Base-by-base conservation (phyloP, 768 basidiomycete genomes). In the Solioccasus polychromus region DNA sequence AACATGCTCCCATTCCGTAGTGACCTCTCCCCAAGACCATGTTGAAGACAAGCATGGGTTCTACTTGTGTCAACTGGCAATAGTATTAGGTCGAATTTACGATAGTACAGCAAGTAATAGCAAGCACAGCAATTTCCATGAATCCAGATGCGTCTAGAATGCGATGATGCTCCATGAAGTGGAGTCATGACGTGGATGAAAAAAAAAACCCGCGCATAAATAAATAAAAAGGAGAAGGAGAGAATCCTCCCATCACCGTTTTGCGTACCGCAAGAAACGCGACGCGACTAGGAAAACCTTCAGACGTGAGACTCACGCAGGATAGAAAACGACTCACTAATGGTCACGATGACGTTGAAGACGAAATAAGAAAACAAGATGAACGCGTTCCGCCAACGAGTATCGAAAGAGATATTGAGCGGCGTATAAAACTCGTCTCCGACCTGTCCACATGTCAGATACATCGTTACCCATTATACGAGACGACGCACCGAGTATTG, bases 401-500 rank as follows among this genome's bases (percentile, higher is more conserved):
- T 58, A 6, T 71, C 68, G 59, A 73, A 88, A 1, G 61, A 60
- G 55, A 91, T 87, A 51, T 86, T 86, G 34, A 91, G 65, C 0
- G 84, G 84, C 10, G 62, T 55, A 60, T 73, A 86, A 68, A 84
- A 91, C 51, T 90, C 68, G 52, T 90, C 84, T 1, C 88, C 87
- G 19, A 77, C 66, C 57, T 75, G 24, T 34, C 15, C 32, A 8
- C 4, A 31, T 15, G 30, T 5, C 18, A 5, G 18, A 2, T 7
- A 4, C 32, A 31, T 12, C 30, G 26, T 26, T 17, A 17, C 4
- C 4, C 32, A 34, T 17, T 17, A 34, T 17, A 32, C 6, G n/a
- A 20, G 6, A 17, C 11, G 9, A 66, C 65, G 49, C 18, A 72
- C 72, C 46, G 53, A 43, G 58, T 77, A 89, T 55, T 80, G 77